Percentiles rank a stretch among this genome's conserved stretches.
These are phyloP conservation scores for Cnidoscolus chayamansa DNA, from an alignment of 441 rosid genomes.

Conservation along the genomic window DNA sequence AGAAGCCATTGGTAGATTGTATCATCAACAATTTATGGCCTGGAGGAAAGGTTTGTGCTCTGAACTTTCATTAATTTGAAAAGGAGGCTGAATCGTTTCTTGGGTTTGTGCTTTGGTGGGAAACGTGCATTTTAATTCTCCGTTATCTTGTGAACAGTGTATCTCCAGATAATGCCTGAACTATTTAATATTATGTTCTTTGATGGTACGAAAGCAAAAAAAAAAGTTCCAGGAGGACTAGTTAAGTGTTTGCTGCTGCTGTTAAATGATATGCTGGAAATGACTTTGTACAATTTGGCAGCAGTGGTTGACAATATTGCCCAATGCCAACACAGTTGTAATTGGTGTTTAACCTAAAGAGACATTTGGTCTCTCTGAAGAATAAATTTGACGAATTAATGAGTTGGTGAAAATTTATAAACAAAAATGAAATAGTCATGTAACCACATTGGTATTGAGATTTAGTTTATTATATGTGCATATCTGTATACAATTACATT, in stretches of 20 bases:
- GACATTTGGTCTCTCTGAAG: background rate
- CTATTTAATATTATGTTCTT: background rate
- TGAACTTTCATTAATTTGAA: background rate
- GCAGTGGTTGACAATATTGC: background rate
- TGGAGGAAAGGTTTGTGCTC: slow-evolving; percentile 63
- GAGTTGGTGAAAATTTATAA: background rate
- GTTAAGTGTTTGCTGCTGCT: background rate
- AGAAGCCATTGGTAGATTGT: slow-evolving; percentile 65
- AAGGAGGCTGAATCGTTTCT: background rate
- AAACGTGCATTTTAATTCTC: background rate
- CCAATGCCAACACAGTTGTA: background rate
- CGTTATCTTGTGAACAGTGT: background rate
- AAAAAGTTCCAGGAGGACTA: too few relatives aligned
- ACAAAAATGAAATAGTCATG: background rate
- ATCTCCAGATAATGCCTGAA: background rate
- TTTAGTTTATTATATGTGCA: too few relatives aligned
- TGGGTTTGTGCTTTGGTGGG: background rate
- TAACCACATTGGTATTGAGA: too few relatives aligned
- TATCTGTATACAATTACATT: too few relatives aligned
- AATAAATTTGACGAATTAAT: background rate
- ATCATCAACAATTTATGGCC: slow-evolving; percentile 48
- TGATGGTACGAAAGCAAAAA: background rate
- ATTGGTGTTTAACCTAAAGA: background rate
- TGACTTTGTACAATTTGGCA: background rate
- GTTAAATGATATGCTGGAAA: background rate